Conservation (phyloP, 352 stramenopile genomes). For the Phytophthora foliorum region DNA sequence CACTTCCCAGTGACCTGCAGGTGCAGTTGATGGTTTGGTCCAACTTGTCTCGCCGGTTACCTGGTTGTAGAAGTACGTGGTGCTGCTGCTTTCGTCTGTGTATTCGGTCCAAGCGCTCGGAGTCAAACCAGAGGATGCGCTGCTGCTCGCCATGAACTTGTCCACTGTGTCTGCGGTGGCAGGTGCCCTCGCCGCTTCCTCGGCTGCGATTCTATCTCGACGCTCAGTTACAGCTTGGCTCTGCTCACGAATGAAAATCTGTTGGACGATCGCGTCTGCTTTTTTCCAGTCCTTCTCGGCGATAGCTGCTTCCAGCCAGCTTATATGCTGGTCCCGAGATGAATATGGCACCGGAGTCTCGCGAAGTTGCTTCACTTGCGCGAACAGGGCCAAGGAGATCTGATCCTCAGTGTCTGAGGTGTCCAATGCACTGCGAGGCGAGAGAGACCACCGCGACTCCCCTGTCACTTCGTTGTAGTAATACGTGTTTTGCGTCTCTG, state of each 20-base stretch:
- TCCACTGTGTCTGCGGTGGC: background rate
- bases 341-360: conserved; percentile 61
- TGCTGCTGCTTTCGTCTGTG: conserved; percentile 43
- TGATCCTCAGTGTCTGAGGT: conserved; percentile 54
- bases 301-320: conserved; percentile 78
- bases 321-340: conserved; percentile 67
- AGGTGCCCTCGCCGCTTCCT: conserved; percentile 9
- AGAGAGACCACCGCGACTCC: conserved; percentile 88
- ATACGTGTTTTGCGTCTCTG: conserved; percentile 85
- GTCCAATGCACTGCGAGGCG: conserved; percentile 73
- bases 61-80: conserved; percentile 60
- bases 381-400: conserved; percentile 67
- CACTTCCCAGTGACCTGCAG: conserved; percentile 27
- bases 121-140: background rate
- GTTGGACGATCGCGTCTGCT: conserved; percentile 73
- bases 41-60: conserved; percentile 57
- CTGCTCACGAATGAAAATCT: conserved; percentile 76
- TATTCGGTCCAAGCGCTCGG: conserved; percentile 35
- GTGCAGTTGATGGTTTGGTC: conserved; percentile 17
- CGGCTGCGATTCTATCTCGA: conserved; percentile 18
- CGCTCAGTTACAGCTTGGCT: conserved; percentile 46
- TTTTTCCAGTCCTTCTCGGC: conserved; percentile 69
- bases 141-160: background rate
- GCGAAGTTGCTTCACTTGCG: conserved; percentile 62
- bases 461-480: conserved; percentile 94